phyloP scores from a whole-genome alignment of 805 yeast species.

The Debaryomyces castellii region DNA sequence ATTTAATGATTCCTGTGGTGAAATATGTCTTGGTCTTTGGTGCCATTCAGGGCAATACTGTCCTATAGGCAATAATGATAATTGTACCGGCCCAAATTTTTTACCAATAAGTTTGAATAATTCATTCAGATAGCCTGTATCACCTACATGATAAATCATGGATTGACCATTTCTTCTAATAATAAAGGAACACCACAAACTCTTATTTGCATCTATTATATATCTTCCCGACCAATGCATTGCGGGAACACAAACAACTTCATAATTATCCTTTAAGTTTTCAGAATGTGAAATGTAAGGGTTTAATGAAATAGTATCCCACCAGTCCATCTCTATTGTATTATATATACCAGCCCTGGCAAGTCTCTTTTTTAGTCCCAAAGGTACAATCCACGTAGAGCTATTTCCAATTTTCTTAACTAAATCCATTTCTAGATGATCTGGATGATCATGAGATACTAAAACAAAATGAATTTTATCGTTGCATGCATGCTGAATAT shows the following conservation, averaged over 20 bases:
- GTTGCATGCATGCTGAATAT: conserved; percentile 51
- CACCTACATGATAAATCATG: conserved; percentile 88
- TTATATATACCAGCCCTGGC: conserved; percentile 58
- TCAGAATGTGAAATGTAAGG: conserved; percentile 39
- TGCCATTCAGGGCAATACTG: conserved; percentile 97
- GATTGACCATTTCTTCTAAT: conserved; percentile 67
- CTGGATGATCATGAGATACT: conserved; percentile 95
- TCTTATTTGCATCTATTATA: conserved; percentile 73
- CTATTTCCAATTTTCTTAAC: conserved; percentile 52
- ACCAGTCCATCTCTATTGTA: conserved; percentile 85
- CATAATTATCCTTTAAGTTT: conserved; percentile 52
- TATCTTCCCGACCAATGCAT: conserved; percentile 96
- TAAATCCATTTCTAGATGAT: conserved; percentile 75
- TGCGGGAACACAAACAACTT: conserved; percentile 86
- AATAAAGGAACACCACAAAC: conserved; percentile 89
- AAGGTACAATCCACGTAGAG: conserved; percentile 83
- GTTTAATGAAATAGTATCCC: conserved; percentile 55
- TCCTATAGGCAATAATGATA: conserved; percentile 88
- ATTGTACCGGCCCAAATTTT: conserved; percentile 52
- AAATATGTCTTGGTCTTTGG: conserved; percentile 82
- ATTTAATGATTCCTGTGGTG: conserved; percentile 73
- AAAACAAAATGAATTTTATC: conserved; percentile 64
- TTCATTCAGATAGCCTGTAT: conserved; percentile 83
- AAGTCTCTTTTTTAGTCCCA: conserved; percentile 66
- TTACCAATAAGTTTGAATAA: conserved; percentile 66